Conservation (phyloP, 495 filamentous ascomycete genomes). For the Trichoderma parareesei region DNA sequence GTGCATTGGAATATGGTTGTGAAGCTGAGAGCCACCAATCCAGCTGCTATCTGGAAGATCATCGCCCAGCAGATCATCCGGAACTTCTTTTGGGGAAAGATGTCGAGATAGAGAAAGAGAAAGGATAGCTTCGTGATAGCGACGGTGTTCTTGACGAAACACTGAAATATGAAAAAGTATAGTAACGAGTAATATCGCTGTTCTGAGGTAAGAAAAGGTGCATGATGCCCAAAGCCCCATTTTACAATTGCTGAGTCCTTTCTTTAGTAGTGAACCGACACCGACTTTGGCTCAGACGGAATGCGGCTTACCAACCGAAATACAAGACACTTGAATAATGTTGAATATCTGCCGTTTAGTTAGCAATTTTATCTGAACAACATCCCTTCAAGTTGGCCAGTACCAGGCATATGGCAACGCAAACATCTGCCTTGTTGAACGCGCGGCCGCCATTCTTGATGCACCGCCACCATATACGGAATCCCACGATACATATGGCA, state of each 20-base stretch:
- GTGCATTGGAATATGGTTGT: neutral
- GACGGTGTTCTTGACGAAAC: conserved; percentile 2
- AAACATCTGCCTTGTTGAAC: neutral
- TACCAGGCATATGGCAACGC: neutral
- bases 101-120: conserved; percentile 4
- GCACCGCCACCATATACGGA: conserved; percentile 2
- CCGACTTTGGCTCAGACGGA: neutral
- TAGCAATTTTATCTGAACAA: neutral
- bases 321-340: neutral
- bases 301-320: neutral
- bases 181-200: neutral
- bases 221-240: conserved; percentile 1
- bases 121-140: neutral
- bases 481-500: neutral
- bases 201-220: neutral
- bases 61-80: neutral
- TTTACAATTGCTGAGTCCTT: neutral
- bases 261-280: neutral
- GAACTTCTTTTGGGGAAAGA: neutral
- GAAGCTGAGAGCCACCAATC: neutral
- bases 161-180: conserved; percentile 2
- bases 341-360: neutral
- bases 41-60: neutral
- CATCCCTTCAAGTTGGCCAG: neutral
- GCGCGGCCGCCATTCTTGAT: neutral